Base-by-base conservation (phyloP, 805 yeast species). In the Starmerella davenportii region DNA sequence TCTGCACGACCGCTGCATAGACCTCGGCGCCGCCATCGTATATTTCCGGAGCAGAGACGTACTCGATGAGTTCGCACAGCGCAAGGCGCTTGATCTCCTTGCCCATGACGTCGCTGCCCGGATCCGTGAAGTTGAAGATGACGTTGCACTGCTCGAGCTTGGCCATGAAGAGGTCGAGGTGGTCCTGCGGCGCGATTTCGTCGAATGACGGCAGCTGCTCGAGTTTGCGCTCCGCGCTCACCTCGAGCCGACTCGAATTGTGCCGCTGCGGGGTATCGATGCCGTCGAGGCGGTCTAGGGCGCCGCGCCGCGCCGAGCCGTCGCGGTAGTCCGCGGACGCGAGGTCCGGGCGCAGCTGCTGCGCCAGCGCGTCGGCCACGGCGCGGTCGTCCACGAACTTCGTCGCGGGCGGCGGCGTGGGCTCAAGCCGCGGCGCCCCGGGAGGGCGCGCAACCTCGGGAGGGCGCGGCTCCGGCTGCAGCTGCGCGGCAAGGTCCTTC, bases 91-190 rank as follows among this genome's bases (percentile, higher is more conserved):
- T 90, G 53, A 84, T 70, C 53, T 90, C 96, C 58, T 90, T 90
- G 34, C 95, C 95, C 51, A 78, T 74, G 38, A 84, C 72, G 58
- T 90, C 95, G 41, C 76, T 75, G 13, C 93, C 77, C 5, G 95
- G 93, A 59, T 90, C 96, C 51, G 72, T 72, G 55, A 90, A 90
- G 62, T 90, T 95, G 63, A 87, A 90, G 63, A 90, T 73, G 20
- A 84, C 76, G 56, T 81, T 82, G 64, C 96, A 87, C 60, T 90
- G 98, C 52, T 84, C 93, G 37, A 87, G 75, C 54, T 90, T 90
- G 50, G 78, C 78, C 38, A 84, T 62, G 52, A 90, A 90, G 44
- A 90, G 66, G 21, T 74, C 77, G 37, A 76, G 71, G 45, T 78
- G 76, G 53, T 81, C 87, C 45, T 74, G 81, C 17, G 82, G 78